Evolutionary conservation across 768 basidiomycete species (phyloP), one percentile per base, ranked within the genome.

Genomic region (Auricularia auricula-judae): DNA sequence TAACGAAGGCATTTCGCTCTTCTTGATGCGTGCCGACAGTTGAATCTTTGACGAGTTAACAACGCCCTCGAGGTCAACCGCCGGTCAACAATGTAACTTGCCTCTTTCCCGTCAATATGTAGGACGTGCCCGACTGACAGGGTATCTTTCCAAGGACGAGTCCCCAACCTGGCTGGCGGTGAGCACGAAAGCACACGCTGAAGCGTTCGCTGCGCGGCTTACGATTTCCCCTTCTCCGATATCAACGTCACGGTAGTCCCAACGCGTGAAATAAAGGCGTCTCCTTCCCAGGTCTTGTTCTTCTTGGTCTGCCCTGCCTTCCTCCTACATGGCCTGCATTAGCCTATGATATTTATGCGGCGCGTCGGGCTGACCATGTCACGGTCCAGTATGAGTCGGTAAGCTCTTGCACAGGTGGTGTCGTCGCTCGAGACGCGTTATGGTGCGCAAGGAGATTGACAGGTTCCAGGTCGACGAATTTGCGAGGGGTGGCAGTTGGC

Each of bases 281-380:
- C 90, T 2, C 87, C 91, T 64, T 93, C 91, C 92, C 93, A 94
- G 0, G 86, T 89, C 71, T 89, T 89, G 68, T 91, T 83, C 74
- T 93, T 93, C 77, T 81, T 89, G 44, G 79, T 77, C 70, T 86
- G 83, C 56, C 8, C 56, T 54, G 80, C 82, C 69, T 86, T 89
- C 43, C 91, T 82, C 90, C 91, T 91, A 64, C 4, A 33, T 44
- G 60, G 56, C 14, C 23, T 42, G 39, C 7, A 14, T 42, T 42
- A 42, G 39, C 12, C 53, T 69, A n/a, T 29, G 16, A 12, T 21
- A 23, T n/a, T 51, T 35, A 65, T 35, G 2, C 16, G 47, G 66
- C 56, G 8, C 54, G 21, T 4, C 53, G 61, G 21, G 64, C 76
- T 67, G 63, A 87, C 88, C 89, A 89, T 70, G 87, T 87, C 16